A percentile compares a stretch with the other conserved stretches of the same genome.
phyloP scores from a whole-genome alignment of 2,329 filamentous ascomycete species.

The Apiospora aurea region DNA sequence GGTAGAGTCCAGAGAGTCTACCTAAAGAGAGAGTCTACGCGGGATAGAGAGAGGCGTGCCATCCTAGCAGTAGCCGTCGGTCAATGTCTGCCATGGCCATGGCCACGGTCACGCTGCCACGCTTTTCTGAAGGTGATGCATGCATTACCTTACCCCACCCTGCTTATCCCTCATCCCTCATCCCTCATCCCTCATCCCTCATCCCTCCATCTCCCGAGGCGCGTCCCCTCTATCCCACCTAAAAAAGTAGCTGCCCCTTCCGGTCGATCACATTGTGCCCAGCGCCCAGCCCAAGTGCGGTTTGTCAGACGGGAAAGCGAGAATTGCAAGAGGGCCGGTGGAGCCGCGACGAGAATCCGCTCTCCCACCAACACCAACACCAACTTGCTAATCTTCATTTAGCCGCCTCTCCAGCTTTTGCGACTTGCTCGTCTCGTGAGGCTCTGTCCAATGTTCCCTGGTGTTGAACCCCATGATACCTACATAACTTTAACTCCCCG shows the following conservation, averaged over 20 bases:
- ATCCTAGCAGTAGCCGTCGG: too few species aligned
- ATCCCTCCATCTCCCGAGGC: neutral
- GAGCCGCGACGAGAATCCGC: constrained; percentile 9
- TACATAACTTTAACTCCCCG: neutral
- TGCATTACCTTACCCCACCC: constrained; percentile 16
- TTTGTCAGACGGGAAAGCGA: constrained; percentile 20
- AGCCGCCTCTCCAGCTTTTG: constrained; percentile 16
- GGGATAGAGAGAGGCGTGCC: too few species aligned
- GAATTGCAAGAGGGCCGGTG: constrained; percentile 2
- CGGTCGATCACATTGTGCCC: constrained; percentile 20
- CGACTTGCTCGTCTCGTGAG: constrained; percentile 4
- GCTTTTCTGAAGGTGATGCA: neutral
- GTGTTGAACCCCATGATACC: neutral
- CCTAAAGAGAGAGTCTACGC: too few species aligned
- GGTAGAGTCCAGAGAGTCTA: too few species aligned
- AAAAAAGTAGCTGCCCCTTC: neutral
- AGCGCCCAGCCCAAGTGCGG: constrained; percentile 5
- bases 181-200: constrained; percentile 7
- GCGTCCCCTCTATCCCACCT: neutral
- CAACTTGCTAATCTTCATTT: constrained; percentile 21
- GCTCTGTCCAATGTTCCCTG: constrained; percentile 5
- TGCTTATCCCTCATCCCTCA: constrained; percentile 18
- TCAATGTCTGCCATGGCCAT: neutral
- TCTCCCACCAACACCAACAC: neutral
- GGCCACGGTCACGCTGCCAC: neutral